Evolutionary conservation across 2,329 filamentous ascomycete genomes (phyloP).

Genomic region (Fusarium praegraminearum): DNA sequence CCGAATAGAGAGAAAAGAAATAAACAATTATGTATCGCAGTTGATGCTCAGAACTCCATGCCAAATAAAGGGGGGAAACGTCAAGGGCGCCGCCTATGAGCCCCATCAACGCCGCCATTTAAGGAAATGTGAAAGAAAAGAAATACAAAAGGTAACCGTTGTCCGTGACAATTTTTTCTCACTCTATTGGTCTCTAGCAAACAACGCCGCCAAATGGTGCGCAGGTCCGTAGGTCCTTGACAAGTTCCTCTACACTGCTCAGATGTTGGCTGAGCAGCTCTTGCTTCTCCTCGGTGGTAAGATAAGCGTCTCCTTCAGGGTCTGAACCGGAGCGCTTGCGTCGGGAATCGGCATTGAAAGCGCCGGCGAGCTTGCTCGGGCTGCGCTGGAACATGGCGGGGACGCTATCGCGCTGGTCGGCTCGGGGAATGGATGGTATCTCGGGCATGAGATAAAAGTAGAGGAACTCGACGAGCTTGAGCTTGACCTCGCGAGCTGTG

Average conservation of each 20-base stretch:
- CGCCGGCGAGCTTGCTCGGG: conserved; percentile 74
- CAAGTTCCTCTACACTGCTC: conserved; percentile 85
- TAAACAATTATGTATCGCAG: conserved; percentile 37
- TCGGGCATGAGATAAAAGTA: conserved; percentile 99
- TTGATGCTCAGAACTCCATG: conserved; percentile 45
- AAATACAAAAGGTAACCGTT: conserved; percentile 8
- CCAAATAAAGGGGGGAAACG: conserved; percentile 24
- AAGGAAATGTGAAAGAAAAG: conserved; percentile 4
- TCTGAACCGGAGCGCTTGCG: conserved; percentile 53
- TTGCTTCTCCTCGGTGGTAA: conserved; percentile 85
- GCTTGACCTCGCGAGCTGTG: conserved; percentile 88
- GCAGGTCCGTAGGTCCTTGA: conserved; percentile 84
- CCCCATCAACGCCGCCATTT: conserved; percentile 36
- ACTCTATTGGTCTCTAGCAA: conserved; percentile 50
- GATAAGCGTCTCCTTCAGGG: conserved; percentile 56
- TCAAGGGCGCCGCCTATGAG: conserved; percentile 30
- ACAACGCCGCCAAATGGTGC: conserved; percentile 77
- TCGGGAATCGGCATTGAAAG: conserved; percentile 58
- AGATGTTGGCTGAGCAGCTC: conserved; percentile 80
- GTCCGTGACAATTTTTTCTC: background rate
- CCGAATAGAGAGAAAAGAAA: conserved; percentile 38
- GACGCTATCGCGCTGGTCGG: conserved; percentile 59
- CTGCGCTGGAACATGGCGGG: conserved; percentile 72
- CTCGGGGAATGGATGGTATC: conserved; percentile 68
- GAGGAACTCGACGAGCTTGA: conserved; percentile 95